Conservation (phyloP, 2,329 filamentous ascomycete species). For the Bipolaris oryzae region DNA sequence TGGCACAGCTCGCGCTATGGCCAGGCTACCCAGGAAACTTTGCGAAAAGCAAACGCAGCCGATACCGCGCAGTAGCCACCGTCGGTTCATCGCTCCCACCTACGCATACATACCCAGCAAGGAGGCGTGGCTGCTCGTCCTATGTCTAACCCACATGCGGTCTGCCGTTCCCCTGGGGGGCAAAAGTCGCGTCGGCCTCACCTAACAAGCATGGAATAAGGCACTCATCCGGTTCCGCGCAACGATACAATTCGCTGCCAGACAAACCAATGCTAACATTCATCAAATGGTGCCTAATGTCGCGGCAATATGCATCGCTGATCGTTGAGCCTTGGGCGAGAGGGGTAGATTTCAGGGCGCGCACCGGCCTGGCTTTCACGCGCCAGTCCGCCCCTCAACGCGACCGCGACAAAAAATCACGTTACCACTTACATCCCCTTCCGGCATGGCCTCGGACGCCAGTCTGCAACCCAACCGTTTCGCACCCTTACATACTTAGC, state of each 20-base stretch:
- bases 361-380: constrained; percentile 8
- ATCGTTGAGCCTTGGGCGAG: constrained; percentile 15
- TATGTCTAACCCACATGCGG: constrained; percentile 23
- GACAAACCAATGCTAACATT: constrained; percentile 8
- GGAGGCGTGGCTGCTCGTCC: not conserved
- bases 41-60: constrained; percentile 27
- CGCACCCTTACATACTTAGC: not conserved
- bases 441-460: constrained; percentile 3
- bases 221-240: constrained; percentile 28
- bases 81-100: constrained; percentile 29
- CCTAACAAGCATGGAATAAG: constrained; percentile 9
- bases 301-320: constrained; percentile 21
- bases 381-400: constrained; percentile 13
- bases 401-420: constrained; percentile 20
- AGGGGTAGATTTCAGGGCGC: constrained; percentile 4
- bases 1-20: constrained; percentile 33
- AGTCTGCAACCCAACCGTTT: constrained; percentile 12
- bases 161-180: constrained; percentile 37
- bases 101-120: constrained; percentile 29
- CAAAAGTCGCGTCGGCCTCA: constrained; percentile 21
- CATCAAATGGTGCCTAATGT: constrained; percentile 18
- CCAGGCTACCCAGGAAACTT: constrained; percentile 31
- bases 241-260: constrained; percentile 14
- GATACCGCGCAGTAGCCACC: constrained; percentile 38
- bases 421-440: constrained; percentile 17